These are phyloP conservation scores for Wickerhamomyces kurtzmanii DNA, from an alignment of 805 yeast genomes.

Conservation along the genomic window DNA sequence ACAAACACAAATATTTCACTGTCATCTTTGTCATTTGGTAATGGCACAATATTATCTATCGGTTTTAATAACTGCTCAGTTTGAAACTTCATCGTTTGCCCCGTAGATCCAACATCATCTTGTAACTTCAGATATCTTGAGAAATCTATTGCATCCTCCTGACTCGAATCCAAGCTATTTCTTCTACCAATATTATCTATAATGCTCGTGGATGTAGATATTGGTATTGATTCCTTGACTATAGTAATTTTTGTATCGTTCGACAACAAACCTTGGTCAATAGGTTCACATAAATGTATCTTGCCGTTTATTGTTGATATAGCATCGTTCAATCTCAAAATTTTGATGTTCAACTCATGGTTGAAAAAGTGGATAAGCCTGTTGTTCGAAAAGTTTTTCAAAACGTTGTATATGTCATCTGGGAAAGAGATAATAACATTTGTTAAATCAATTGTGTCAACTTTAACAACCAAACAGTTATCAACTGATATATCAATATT, in stretches of 20 bases:
- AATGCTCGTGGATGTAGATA: slow-evolving; percentile 1
- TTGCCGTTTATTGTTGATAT: slow-evolving; percentile 23
- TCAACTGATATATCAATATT: no score
- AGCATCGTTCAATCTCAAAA: slow-evolving; percentile 11
- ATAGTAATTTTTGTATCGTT: slow-evolving; percentile 42
- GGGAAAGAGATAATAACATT: slow-evolving; percentile 14
- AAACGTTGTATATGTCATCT: slow-evolving; percentile 7
- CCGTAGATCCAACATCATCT: slow-evolving; percentile 1
- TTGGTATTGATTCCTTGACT: slow-evolving; percentile 21
- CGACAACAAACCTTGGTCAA: slow-evolving; percentile 52
- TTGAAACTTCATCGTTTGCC: slow-evolving; percentile 1
- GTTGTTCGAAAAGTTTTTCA: slow-evolving; percentile 9
- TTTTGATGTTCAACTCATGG: slow-evolving; percentile 3
- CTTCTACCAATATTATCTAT: slow-evolving; percentile 4
- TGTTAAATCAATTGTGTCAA: slow-evolving; percentile 7
- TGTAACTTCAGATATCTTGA: no score
- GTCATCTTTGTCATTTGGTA: slow-evolving; percentile 26
- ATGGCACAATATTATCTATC: slow-evolving; percentile 4
- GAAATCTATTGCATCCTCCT: slow-evolving; percentile 2
- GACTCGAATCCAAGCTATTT: slow-evolving; percentile 11
- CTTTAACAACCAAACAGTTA: slow-evolving; percentile 6
- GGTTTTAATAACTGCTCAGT: slow-evolving; percentile 1
- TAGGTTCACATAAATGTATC: slow-evolving; percentile 61
- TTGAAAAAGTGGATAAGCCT: slow-evolving; percentile 7
- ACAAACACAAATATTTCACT: slow-evolving; percentile 34